These are phyloP conservation scores for Rhizophagus clarus DNA, from an alignment of 192 early-diverging fungal species.

Conservation along the genomic window DNA sequence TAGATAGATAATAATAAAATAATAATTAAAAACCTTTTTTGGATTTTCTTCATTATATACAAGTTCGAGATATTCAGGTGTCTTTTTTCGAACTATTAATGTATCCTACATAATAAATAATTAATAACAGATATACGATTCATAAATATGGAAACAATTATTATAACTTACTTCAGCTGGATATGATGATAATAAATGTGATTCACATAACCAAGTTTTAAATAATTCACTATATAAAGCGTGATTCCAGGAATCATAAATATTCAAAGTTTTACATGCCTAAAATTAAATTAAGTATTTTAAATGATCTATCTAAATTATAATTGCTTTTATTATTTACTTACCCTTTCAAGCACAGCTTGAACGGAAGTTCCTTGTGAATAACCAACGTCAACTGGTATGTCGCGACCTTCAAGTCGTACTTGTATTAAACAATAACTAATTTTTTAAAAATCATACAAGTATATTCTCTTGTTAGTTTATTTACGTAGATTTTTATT, in stretches of 20 bases:
- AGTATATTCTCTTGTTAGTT: too few species aligned
- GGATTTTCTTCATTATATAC: slow-evolving; percentile 32
- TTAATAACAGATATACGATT: neutral
- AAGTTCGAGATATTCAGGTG: slow-evolving; percentile 32
- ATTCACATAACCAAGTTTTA: slow-evolving; percentile 30
- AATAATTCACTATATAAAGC: slow-evolving; percentile 31
- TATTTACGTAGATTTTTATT: too few species aligned
- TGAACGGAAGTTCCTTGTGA: slow-evolving; percentile 34
- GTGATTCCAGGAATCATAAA: slow-evolving; percentile 34
- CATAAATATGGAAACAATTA: neutral
- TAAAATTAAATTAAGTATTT: neutral
- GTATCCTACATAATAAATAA: slow-evolving; percentile 22
- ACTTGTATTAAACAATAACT: slow-evolving; percentile 32
- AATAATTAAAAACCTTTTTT: slow-evolving; percentile 25
- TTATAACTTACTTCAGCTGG: slow-evolving; percentile 16
- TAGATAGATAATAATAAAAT: neutral
- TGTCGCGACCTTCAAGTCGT: slow-evolving; percentile 29
- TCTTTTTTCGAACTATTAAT: slow-evolving; percentile 32
- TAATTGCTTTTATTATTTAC: neutral
- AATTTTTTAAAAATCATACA: neutral
- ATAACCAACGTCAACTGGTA: slow-evolving; percentile 28
- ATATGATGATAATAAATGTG: slow-evolving; percentile 29
- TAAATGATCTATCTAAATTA: neutral
- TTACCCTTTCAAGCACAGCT: slow-evolving; percentile 31
- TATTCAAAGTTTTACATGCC: slow-evolving; percentile 27